Evolutionary conservation across 2,329 filamentous ascomycete genomes (phyloP), one percentile per base, ranked within the genome.

Genomic region (Trichoderma oligosporum): DNA sequence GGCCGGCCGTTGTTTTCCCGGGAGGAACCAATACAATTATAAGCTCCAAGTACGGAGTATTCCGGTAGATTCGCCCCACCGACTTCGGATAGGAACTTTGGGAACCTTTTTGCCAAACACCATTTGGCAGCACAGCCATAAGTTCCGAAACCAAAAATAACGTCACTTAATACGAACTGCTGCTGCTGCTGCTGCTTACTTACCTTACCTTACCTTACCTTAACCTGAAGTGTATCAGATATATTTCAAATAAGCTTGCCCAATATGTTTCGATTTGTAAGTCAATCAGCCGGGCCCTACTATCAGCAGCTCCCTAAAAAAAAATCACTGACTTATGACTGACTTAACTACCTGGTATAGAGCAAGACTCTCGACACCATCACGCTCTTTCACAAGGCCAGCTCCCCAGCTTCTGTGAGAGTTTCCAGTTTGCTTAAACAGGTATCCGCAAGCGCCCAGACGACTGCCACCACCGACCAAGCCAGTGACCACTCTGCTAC

Each of bases 331-430:
- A 54, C 51, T n/a, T 9, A n/a, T 9, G n/a, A n/a, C 16, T n/a
- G 14, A 20, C n/a, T n/a, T n/a, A n/a, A n/a, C n/a, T n/a, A n/a
- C n/a, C n/a, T 18, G 9, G 11, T 27, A 24, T 24, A 54, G 56
- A 83, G 80, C 75, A 92, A 91, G 80, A 82, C 87, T 64, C 82
- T 89, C 73, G 92, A 97, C 78, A 89, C 96, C 64, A 84, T 97
- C 71, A 97, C 93, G 61, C 86, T 99, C 78, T 99, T 97, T 81
- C 92, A 97, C 82, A 89, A 89, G 73, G 83, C 93, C 58, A 82
- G 80, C 66, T 82, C 83, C 54, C 82, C 87, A 20, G 80, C 87
- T 62, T 97, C 92, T 3, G 78, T 83, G 49, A 84, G 87, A 60
- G 87, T 88, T 29, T 83, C 87, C 61, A 86, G 83, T 39, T 76